Evolutionary conservation across 768 basidiomycete species (phyloP).

Genomic region (Boletus pseudo-olivaceus): DNA sequence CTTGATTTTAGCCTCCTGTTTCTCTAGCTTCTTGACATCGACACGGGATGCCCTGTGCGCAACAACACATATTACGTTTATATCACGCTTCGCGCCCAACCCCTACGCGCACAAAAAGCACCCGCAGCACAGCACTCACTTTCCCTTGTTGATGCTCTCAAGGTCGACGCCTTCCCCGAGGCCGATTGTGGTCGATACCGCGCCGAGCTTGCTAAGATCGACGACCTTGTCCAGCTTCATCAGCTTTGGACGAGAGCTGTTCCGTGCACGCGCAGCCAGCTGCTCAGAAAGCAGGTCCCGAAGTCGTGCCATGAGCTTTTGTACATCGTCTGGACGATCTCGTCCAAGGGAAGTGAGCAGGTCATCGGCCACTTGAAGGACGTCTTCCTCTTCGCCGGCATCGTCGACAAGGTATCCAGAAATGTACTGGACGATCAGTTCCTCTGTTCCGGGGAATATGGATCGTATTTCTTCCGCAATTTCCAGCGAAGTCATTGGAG

Average conservation of each 20-base stretch:
- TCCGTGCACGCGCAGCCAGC: slow-evolving; percentile 54
- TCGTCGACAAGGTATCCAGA: slow-evolving; percentile 88
- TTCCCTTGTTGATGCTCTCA: slow-evolving; percentile 92
- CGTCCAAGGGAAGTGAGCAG: slow-evolving; percentile 77
- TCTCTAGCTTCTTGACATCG: slow-evolving; percentile 93
- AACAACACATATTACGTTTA: slow-evolving; percentile 4
- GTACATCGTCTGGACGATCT: slow-evolving; percentile 53
- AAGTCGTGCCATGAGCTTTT: slow-evolving; percentile 64
- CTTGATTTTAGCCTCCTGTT: slow-evolving; percentile 94
- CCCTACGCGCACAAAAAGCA: slow-evolving; percentile 1
- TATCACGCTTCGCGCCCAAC: background rate
- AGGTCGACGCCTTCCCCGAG: slow-evolving; percentile 82
- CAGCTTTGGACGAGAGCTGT: slow-evolving; percentile 59
- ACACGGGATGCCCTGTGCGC: slow-evolving; percentile 76
- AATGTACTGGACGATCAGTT: slow-evolving; percentile 81
- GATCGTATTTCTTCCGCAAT: slow-evolving; percentile 77
- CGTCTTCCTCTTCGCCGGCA: slow-evolving; percentile 84
- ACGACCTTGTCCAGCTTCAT: slow-evolving; percentile 81
- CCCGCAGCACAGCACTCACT: slow-evolving; percentile 46
- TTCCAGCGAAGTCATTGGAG: slow-evolving; percentile 64
- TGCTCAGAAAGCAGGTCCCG: slow-evolving; percentile 63
- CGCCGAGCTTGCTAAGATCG: slow-evolving; percentile 78
- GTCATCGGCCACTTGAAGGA: slow-evolving; percentile 69
- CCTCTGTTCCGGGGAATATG: slow-evolving; percentile 73
- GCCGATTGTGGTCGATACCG: slow-evolving; percentile 77